Evolutionary conservation across 169 alveolate genomes (phyloP), one percentile per base, ranked within the genome.

Genomic region (Toxoplasma gondii): DNA sequence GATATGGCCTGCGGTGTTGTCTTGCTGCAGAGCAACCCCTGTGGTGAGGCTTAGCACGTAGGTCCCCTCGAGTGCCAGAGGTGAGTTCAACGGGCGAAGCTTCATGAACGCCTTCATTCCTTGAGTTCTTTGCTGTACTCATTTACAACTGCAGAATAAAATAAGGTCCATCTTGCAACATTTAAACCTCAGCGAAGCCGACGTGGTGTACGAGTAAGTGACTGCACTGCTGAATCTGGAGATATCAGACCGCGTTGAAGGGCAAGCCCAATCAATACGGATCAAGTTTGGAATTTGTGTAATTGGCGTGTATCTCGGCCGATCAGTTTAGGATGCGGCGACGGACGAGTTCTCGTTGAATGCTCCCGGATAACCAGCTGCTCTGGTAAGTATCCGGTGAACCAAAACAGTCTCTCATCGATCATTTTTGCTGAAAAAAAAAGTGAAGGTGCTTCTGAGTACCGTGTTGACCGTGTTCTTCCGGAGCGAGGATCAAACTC

Each of bases 171-270:
- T 92, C 22, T 45, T 70, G 16, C n/a, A 38, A 41, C 88, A 91
- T 27, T 41, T 92, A 0, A 44, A 45, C 0, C 93, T 92, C 10
- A 86, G 92, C 36, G 83, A 44, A 44, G 10, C 88, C 5, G 95
- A 92, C 87, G 90, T 92, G 43, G 95, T 92, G 39, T 92, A 69
- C 74, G 95, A 92, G 95, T 92, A 83, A 88, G 95, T 64, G 87
- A 0, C n/a, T 43, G 7, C 1, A 7, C 91, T 34, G 0, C n/a
- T 39, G 39, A 43, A 16, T 0, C 38, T 19, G 38, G 22, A 24
- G 19, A 31, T 17, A 0, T 29, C 67, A 39, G 88, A 41, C 12
- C 54, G 34, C 10, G 29, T 2, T n/a, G 58, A 5, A 36, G 36
- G 0, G 58, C 43, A 22, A 39, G 88, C 44, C 58, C 34, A 9